phyloP scores from a whole-genome alignment of 83 land plant species.

The Isoetes engelmannii region DNA sequence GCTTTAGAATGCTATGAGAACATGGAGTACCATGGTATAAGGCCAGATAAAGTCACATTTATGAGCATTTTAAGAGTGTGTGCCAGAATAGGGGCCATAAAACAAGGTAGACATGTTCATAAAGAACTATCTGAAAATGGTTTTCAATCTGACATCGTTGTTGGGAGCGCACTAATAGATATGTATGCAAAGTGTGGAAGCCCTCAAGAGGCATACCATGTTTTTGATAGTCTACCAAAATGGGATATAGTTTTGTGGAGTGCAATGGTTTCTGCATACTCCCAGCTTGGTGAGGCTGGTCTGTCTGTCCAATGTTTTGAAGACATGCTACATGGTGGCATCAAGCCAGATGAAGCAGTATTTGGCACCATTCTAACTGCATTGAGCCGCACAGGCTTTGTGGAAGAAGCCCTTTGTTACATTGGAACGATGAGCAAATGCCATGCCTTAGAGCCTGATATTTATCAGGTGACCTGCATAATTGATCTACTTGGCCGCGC shows the following conservation, averaged over 20 bases:
- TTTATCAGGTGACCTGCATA: too few species aligned
- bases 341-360: too few species aligned
- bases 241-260: slow-evolving; percentile 14
- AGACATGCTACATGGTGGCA: too few species aligned
- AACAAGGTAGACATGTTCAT: slow-evolving; percentile 22
- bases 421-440: too few species aligned
- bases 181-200: slow-evolving; percentile 13
- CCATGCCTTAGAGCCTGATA: too few species aligned
- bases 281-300: too few species aligned
- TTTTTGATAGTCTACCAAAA: slow-evolving; percentile 11
- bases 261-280: slow-evolving; percentile 24
- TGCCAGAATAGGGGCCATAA: too few species aligned
- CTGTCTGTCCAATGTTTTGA: too few species aligned
- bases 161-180: slow-evolving; percentile 10
- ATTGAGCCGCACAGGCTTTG: too few species aligned
- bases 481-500: too few species aligned
- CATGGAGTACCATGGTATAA: slow-evolving; percentile 17
- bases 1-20: not conserved
- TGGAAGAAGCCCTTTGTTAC: too few species aligned
- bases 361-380: too few species aligned
- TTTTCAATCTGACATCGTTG: not conserved
- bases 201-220: slow-evolving; percentile 2
- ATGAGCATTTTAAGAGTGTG: slow-evolving; percentile 19
- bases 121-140: not conserved
- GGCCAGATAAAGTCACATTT: slow-evolving; percentile 20